Evolutionary conservation across 192 early-diverging fungal genomes (phyloP).

Genomic region (Coemansia sp.): DNA sequence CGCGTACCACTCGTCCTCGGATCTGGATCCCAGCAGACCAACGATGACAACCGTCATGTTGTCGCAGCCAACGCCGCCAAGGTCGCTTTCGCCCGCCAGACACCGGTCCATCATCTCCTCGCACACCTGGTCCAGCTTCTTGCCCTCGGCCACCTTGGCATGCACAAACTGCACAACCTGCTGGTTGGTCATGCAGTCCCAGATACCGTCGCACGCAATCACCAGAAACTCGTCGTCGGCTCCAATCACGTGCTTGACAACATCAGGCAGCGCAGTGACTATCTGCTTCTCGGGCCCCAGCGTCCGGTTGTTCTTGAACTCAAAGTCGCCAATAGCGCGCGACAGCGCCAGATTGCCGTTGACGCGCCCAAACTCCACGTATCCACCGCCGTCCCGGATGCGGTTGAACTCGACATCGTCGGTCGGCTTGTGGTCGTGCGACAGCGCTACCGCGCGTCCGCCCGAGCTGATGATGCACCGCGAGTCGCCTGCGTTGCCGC

Average conservation of each 20-base stretch:
- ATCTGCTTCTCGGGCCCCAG: conserved; percentile 86
- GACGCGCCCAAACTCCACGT: conserved; percentile 97
- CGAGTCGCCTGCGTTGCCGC: conserved; percentile 95
- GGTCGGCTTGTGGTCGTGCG: conserved; percentile 94
- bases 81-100: conserved; percentile 83
- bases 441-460: conserved; percentile 78
- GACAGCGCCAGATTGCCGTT: conserved; percentile 99
- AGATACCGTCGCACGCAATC: conserved; percentile 98
- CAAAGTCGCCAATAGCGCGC: conserved; percentile 97
- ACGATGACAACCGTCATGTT: conserved; percentile 98
- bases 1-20: conserved; percentile 74
- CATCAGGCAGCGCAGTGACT: conserved; percentile 90
- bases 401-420: conserved; percentile 81
- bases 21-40: conserved; percentile 77
- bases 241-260: conserved; percentile 56
- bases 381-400: conserved; percentile 90
- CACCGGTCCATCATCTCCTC: conserved; percentile 93
- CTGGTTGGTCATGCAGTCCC: conserved; percentile 95
- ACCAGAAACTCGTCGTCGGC: conserved; percentile 86
- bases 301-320: conserved; percentile 89
- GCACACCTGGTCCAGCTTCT: conserved; percentile 67
- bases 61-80: conserved; percentile 95
- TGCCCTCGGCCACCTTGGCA: conserved; percentile 61
- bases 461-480: conserved; percentile 80
- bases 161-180: conserved; percentile 87